Evolutionary conservation across 1,139 yeast genomes (phyloP).

Genomic region (Yamadazyma trypodendri): DNA sequence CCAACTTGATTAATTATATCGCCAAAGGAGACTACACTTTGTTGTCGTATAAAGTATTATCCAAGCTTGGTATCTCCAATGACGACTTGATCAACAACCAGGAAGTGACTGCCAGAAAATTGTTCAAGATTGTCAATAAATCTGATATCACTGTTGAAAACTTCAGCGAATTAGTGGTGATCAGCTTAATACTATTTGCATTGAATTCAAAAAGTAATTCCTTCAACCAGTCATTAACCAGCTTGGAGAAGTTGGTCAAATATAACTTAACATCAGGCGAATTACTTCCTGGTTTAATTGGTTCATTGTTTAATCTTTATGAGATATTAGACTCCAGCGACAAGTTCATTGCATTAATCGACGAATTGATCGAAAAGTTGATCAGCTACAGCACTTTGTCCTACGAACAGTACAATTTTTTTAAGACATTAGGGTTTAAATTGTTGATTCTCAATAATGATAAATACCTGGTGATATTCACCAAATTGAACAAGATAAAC

Average conservation of each 20-base stretch:
- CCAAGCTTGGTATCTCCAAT: slow-evolving; percentile 27
- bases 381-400: slow-evolving; percentile 11
- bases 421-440: slow-evolving; percentile 50
- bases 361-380: slow-evolving; percentile 19
- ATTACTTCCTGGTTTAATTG: slow-evolving; percentile 43
- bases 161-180: slow-evolving; percentile 25
- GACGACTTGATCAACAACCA: slow-evolving; percentile 24
- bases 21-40: slow-evolving; percentile 33
- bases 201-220: slow-evolving; percentile 37
- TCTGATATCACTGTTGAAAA: slow-evolving; percentile 7
- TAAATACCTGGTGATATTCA: slow-evolving; percentile 32
- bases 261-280: slow-evolving; percentile 15
- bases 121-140: slow-evolving; percentile 24
- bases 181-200: slow-evolving; percentile 47
- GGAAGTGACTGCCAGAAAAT: slow-evolving; percentile 20
- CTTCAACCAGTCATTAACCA: slow-evolving; percentile 43
- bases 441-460: slow-evolving; percentile 32
- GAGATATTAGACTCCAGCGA: slow-evolving; percentile 30
- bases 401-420: slow-evolving; percentile 30
- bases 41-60: slow-evolving; percentile 28
- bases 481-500: slow-evolving; percentile 25
- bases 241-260: slow-evolving; percentile 37
- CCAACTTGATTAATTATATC: slow-evolving; percentile 20
- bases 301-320: slow-evolving; percentile 47
- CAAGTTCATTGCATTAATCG: slow-evolving; percentile 25